Evolutionary conservation across 371 early-diverging fungal species (phyloP).

Genomic region (Haplosporangium sp.): DNA sequence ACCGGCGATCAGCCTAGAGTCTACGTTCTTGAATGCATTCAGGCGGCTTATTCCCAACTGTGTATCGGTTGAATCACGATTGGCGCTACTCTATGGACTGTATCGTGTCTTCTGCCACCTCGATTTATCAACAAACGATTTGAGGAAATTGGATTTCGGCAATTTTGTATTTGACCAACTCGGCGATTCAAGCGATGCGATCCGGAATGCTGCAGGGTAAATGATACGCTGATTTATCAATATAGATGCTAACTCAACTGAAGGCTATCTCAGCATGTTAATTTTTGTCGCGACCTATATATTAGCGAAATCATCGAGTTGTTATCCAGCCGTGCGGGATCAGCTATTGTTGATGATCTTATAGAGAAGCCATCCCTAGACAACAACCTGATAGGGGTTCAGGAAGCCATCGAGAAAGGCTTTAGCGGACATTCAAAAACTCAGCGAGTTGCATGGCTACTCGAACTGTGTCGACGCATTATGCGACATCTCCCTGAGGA

Average conservation of each 20-base stretch:
- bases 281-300: background rate
- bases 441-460: slow-evolving; percentile 6
- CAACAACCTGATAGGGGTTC: slow-evolving; percentile 12
- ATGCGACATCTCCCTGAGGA: slow-evolving; percentile 47
- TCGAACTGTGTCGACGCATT: slow-evolving; percentile 21
- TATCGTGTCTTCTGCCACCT: slow-evolving; percentile 38
- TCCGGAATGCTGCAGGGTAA: slow-evolving; percentile 34
- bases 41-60: slow-evolving; percentile 24
- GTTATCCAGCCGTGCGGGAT: slow-evolving; percentile 10
- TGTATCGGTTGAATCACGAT: background rate
- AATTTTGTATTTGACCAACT: slow-evolving; percentile 22
- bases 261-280: no score
- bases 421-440: background rate
- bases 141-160: slow-evolving; percentile 22
- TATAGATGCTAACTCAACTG: background rate
- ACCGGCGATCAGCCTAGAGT: background rate
- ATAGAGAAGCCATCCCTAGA: slow-evolving; percentile 19
- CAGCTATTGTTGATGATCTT: slow-evolving; percentile 15
- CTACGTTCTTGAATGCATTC: slow-evolving; percentile 20
- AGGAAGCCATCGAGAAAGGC: slow-evolving; percentile 20
- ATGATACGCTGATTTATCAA: background rate
- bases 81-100: slow-evolving; percentile 27
- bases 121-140: slow-evolving; percentile 5
- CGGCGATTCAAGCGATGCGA: slow-evolving; percentile 3
- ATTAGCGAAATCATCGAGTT: slow-evolving; percentile 19